Evolutionary conservation across 495 filamentous ascomycete genomes (phyloP), one percentile per base, ranked within the genome.

Genomic region (Tirmania nivea): DNA sequence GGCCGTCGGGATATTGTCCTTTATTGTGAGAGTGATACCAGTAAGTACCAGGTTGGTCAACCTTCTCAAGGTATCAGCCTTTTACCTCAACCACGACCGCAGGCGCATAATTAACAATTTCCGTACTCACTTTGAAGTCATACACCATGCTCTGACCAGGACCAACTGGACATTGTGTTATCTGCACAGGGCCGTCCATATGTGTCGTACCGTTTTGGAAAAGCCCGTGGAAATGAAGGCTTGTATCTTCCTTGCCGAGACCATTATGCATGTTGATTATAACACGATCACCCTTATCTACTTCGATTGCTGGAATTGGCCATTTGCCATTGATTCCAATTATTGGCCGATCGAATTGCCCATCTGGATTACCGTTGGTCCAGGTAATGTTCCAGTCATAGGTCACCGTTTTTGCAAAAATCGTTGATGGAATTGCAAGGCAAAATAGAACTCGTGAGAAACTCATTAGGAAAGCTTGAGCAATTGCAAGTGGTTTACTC

Each of bases 291-390:
- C 83, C 83, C 51, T 81, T 69, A 49, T 78, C 74, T 36, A 78
- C 81, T 50, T 78, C 73, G 52, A 89, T 80, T 14, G 69, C 65
- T 6, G 82, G 84, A 49, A 80, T 65, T 1, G 84, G 84, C 83
- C 82, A 90, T 71, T 84, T 69, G 0, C 75, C 77, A 62, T 92
- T 92, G 70, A 90, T 84, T 47, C 82, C 81, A 61, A 92, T 86
- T 6, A 76, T 76, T 39, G 75, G 75, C 11, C 85, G 73, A 1
- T 76, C 71, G 19, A 75, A 74, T 39, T 74, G 63, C 14, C 80
- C 82, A 67, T 93, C 86, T 3, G 86, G 86, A 61, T 86, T 89
- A 9, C 81, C 78, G 31, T 69, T 78, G 7, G 86, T 78, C 86
- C 87, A 92, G 34, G 74, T 73, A 55, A 89, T 73, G 60, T 83